phyloP scores from a whole-genome alignment of 2,329 filamentous ascomycete species.

The Beauveria brongniartii region DNA sequence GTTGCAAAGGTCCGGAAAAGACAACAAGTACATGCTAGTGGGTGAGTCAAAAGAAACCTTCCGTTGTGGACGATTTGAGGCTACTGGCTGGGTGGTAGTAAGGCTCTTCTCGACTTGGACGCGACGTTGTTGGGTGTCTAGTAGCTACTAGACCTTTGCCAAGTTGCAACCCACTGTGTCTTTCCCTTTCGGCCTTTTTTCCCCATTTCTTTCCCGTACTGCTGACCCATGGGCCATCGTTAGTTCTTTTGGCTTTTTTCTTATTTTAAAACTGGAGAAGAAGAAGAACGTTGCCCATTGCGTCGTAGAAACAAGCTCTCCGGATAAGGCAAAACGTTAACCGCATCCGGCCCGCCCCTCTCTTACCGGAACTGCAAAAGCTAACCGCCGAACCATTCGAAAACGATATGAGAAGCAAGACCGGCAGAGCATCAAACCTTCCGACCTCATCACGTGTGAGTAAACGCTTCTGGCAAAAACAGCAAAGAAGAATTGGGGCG shows the following conservation, averaged over 20 bases:
- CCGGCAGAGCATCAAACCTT: constrained; percentile 5
- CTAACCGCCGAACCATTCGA: not conserved
- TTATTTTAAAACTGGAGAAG: no score
- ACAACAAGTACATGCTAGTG: not conserved
- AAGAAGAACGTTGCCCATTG: not conserved
- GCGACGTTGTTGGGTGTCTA: not conserved
- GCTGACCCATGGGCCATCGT: not conserved
- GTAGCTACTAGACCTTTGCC: not conserved
- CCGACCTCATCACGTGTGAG: constrained; percentile 5
- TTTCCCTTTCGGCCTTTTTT: not conserved
- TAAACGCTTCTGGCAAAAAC: not conserved
- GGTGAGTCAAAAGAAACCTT: constrained; percentile 5
- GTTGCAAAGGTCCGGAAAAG: not conserved
- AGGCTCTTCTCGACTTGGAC: not conserved
- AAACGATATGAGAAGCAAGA: constrained; percentile 1
- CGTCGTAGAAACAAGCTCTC: not conserved
- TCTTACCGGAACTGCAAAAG: not conserved
- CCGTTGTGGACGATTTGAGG: constrained; percentile 3
- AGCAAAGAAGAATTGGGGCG: constrained; percentile 10
- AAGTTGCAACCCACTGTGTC: not conserved
- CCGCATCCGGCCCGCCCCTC: not conserved
- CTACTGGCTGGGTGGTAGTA: not conserved
- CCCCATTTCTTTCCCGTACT: not conserved
- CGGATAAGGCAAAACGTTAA: not conserved
- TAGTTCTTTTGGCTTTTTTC: not conserved